Base-by-base conservation (phyloP, 148 eudicot species). In the Vaccinium corymbosum region DNA sequence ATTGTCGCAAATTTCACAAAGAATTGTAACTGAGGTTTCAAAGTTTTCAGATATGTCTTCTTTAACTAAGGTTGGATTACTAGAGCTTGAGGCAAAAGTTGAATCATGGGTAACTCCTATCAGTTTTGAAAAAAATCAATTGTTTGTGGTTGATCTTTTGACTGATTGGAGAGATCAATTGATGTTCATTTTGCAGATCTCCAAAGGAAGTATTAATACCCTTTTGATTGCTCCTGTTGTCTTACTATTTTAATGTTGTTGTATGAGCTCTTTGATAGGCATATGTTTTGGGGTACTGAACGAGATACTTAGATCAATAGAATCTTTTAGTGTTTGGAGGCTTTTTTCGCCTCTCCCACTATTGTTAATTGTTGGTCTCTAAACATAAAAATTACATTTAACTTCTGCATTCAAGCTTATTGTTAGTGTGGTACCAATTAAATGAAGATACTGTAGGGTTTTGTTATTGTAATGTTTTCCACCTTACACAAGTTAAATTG, bases 361-460 rank as follows among this genome's bases (percentile, higher is more conserved):
- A 1, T 56, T 79, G 81, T 29, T 55, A 79, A 27, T 25, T 53
- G 5, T 53, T 78, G 80, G 12, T 29, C 32, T 12, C 46, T 53
- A 53, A 11, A 50, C 51, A 59, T 77, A 17, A 22, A 46, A 76
- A 49, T 76, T 49, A 50, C 38, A 11, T 52, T 52, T 76, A 20
- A 77, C 80, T n/a, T 77, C 4, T 77, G 57, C 61, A 77, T 25
- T 29, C 59, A 53, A 25, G 46, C 42, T 52, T 78, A 53, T 78
- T 42, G n/a, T 15, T 25, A 55, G 32, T 13, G 51, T 80, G 72
- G 22, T 59, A 57, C 53, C 27, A 59, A 38, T 57, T 55, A 29
- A 29, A 79, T 56, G 66, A 55, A 79, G 68, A 80, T 80, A 42
- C 51, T 59, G 6, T 35, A 29, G 3, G 1, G 4, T 38, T 48